Percentiles rank a stretch among this genome's conserved stretches.
phyloP scores from a whole-genome alignment of 371 early-diverging fungal species.

The Nematocida major region DNA sequence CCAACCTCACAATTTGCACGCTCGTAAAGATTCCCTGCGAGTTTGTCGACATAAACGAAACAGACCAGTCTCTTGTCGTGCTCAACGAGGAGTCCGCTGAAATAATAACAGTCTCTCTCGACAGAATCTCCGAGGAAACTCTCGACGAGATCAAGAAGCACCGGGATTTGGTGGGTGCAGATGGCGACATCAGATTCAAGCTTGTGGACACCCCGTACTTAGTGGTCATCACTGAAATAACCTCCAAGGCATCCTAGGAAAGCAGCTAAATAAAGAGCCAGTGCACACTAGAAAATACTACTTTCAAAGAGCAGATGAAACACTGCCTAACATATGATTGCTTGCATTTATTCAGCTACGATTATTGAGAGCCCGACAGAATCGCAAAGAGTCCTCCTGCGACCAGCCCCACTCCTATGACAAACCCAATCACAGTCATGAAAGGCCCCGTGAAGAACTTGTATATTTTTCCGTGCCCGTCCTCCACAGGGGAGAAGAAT shows the following conservation, averaged over 20 bases:
- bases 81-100: conserved; percentile 25
- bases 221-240: conserved; percentile 22
- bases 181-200: background rate
- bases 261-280: no score
- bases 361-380: background rate
- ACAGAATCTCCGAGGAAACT: background rate
- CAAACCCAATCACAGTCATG: background rate
- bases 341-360: background rate
- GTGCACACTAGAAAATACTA: no score
- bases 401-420: background rate
- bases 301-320: no score
- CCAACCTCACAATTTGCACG: conserved; percentile 17
- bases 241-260: conserved; percentile 7
- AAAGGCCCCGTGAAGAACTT: conserved; percentile 8
- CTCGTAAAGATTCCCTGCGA: conserved; percentile 20
- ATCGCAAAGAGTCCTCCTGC: background rate
- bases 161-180: background rate
- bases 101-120: background rate
- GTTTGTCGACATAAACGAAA: conserved; percentile 28
- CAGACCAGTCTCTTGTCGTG: background rate
- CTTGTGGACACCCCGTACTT: conserved; percentile 45
- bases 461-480: background rate
- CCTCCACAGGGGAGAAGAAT: background rate
- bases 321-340: background rate
- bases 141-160: conserved; percentile 8